Evolutionary conservation across 495 filamentous ascomycete genomes (phyloP), one percentile per base, ranked within the genome.

Genomic region (Talaromyces trachyspermus): DNA sequence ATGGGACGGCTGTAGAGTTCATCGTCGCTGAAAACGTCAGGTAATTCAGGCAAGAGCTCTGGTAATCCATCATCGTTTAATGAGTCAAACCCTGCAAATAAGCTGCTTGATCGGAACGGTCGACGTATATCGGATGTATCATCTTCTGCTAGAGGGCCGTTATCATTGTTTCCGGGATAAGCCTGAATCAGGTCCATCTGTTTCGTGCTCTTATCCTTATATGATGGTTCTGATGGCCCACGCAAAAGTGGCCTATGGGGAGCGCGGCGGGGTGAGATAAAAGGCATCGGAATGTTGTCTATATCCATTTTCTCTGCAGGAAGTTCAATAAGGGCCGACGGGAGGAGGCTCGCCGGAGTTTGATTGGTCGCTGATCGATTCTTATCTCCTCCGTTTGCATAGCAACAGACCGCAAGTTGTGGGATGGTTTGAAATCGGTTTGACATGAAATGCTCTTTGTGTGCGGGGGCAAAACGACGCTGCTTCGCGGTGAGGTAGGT

Each of bases 371-470:
- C 65, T 76, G 77, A 60, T 90, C 89, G 14, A 89, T 72, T 36
- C 81, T 71, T 50, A 95, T 95, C 50, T 85, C 83, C 47, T 96
- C 89, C 8, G 92, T 98, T 70, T 98, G 94, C 35, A 95, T 78
- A 3, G 69, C 70, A 22, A 72, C 64, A 17, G 80, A 81, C 15
- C 63, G 61, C 11, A 58, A 58, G 19, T 68, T 59, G 3, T 60
- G 50, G n/a, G 59, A 44, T 12, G 64, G 46, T 5, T 68, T 53
- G 43, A 71, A 64, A 29, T 59, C 60, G 26, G 72, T 71, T 54
- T 84, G 81, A 43, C 74, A 76, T 25, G 70, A 70, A 12, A 72
- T 67, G 56, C 72, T 83, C 60, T 78, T 84, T 0, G 81, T 84
- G 37, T 75, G 78, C 7, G 81, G 81, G 8, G 81, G 81, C 23